Evolutionary conservation across 2,329 filamentous ascomycete genomes (phyloP).

Genomic region (Apiospora malaysiana): DNA sequence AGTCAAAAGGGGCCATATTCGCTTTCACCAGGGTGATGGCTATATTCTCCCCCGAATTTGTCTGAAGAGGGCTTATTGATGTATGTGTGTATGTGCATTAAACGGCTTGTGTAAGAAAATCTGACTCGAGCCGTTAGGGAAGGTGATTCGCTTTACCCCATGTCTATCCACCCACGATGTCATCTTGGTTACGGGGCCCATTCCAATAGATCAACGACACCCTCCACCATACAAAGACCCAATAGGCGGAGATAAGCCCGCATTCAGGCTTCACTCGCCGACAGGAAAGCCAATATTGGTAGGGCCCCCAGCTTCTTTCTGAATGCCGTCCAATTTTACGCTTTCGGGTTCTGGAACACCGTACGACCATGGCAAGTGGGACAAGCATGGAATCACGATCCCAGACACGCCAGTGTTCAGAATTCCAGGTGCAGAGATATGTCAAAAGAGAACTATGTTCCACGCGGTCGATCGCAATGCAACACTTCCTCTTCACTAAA

Average conservation of each 20-base stretch:
- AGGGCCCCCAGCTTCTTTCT: neutral
- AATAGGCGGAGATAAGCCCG: neutral
- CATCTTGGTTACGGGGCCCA: constrained; percentile 13
- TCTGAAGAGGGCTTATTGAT: neutral
- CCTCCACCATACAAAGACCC: neutral
- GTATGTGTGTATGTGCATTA: neutral
- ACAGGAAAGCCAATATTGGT: neutral
- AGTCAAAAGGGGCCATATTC: neutral
- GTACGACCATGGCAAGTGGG: neutral
- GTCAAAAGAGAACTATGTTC: neutral
- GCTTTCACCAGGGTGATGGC: neutral
- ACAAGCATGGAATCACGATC: neutral
- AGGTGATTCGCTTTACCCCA: constrained; percentile 1
- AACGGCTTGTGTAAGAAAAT: neutral
- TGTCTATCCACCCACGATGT: constrained; percentile 11
- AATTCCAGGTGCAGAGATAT: neutral
- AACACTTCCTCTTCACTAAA: neutral
- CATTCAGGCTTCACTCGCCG: neutral
- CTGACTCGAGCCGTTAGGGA: neutral
- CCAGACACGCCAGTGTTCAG: neutral
- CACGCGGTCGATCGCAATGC: neutral
- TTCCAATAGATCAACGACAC: constrained; percentile 1
- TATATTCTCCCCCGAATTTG: neutral
- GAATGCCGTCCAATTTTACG: neutral
- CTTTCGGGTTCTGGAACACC: neutral